Percentiles rank a stretch among this genome's conserved stretches.
phyloP scores from a whole-genome alignment of 1,284 basidiomycete species.

The Ceratobasidium sp. region DNA sequence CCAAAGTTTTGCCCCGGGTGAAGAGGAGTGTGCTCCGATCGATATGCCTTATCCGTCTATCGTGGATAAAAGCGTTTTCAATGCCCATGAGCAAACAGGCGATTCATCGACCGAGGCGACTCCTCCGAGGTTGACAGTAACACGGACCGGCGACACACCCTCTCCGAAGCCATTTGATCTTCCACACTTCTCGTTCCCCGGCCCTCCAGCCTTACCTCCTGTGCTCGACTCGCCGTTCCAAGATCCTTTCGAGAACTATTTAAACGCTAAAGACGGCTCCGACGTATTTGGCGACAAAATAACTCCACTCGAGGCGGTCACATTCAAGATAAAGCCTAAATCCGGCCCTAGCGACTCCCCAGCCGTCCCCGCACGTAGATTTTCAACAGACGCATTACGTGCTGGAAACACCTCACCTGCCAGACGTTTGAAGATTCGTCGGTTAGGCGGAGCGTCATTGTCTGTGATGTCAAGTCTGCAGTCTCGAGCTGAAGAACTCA shows the following conservation, averaged over 20 bases:
- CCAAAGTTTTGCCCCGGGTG: conserved; percentile 10
- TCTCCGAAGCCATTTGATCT: not conserved
- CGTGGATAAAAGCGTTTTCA: not conserved
- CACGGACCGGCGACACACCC: not conserved
- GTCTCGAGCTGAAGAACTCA: not conserved
- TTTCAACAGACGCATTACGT: not conserved
- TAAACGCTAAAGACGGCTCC: not conserved
- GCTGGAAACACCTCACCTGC: conserved; percentile 30
- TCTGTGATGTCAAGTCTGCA: not conserved
- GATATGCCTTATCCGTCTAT: not conserved
- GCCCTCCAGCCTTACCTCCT: conserved; percentile 7
- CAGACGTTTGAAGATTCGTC: conserved; percentile 7
- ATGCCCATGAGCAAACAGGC: not conserved
- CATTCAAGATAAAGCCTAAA: not conserved
- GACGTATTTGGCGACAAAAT: not conserved
- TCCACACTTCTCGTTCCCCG: conserved; percentile 4
- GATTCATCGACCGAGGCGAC: not conserved
- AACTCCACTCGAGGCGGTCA: not conserved
- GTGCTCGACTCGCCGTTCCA: not conserved
- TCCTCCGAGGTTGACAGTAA: not conserved
- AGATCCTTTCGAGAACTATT: conserved; percentile 24
- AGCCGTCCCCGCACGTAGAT: not conserved
- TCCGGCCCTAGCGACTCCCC: not conserved
- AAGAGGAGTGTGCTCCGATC: conserved; percentile 13
- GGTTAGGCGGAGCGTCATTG: conserved; percentile 1